Evolutionary conservation across 345 rosid species (phyloP), one percentile per base, ranked within the genome.

Genomic region (Eucalyptus fibrosa): DNA sequence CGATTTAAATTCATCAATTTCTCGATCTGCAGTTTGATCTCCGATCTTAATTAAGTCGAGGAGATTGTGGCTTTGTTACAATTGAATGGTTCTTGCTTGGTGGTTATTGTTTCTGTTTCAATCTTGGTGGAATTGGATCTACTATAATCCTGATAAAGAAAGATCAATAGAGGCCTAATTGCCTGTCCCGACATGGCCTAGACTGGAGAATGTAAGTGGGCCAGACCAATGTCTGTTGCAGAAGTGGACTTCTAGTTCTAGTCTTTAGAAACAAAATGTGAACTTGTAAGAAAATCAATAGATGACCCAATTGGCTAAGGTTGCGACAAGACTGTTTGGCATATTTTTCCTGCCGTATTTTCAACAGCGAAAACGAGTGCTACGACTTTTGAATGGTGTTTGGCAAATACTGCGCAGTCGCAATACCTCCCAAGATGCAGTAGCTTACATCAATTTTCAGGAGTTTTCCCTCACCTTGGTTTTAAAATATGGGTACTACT

Each of bases 351-450:
- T 60, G 17, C 32, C 32, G 2, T 3, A 28, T 28, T 12, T 60
- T 60, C 32, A 11, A 12, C 67, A 0, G 1, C 0, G 4, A 28
- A 60, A 60, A 60, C 0, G 16, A 28, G 67, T 60, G 7, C 32
- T 26, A 1, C 16, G 16, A 60, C 32, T 60, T 23, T 60, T 60
- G n/a, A 26, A 28, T 2, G 67, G 67, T 28, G 67, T 60, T 60
- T 26, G n/a, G 67, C 67, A 60, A 60, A 60, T 28, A 28, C n/a
- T 7, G 16, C 32, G 32, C 32, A 60, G 67, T 60, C 16, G 67
- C 67, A 28, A 12, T 32, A 28, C 67, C 67, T 60, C 32, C 8
- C 3, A 60, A 60, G n/a, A 30, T 28, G 67, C 17, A 6, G 67
- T 30, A 28, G 67, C 32, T 60, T 28, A 60, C 67, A 60, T 60